Conservation (phyloP, 1,139 yeast species). For the Sugiyamaella japonica region DNA sequence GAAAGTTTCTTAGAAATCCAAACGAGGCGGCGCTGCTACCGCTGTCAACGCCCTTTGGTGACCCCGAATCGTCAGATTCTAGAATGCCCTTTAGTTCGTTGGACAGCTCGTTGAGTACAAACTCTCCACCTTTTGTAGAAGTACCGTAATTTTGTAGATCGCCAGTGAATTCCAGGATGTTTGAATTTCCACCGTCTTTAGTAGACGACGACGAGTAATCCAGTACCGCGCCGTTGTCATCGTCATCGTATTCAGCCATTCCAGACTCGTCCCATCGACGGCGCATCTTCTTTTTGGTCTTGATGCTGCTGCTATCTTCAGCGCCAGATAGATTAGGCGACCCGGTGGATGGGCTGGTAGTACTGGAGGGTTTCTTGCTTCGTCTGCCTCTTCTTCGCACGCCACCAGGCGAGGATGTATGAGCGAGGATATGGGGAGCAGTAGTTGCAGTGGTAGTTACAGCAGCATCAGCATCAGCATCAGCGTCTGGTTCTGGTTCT, state of each 20-base stretch:
- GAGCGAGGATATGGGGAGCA: neutral
- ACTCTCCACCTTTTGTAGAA: conserved; percentile 49
- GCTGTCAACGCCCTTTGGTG: too few species aligned
- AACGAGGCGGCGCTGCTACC: conserved; percentile 41
- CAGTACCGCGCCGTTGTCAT: conserved; percentile 36
- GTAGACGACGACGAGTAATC: conserved; percentile 52
- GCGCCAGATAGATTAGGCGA: conserved; percentile 21
- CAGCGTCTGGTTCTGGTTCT: neutral
- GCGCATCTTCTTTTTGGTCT: conserved; percentile 43
- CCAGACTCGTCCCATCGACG: conserved; percentile 53
- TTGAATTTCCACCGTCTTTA: conserved; percentile 36
- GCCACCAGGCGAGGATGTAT: conserved; percentile 3
- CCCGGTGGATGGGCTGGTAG: conserved; percentile 6
- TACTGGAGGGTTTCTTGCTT: conserved; percentile 22
- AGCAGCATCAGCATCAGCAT: neutral
- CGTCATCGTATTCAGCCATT: conserved; percentile 46
- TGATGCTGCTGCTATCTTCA: conserved; percentile 24
- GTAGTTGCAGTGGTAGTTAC: conserved; percentile 19
- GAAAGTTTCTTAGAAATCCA: conserved; percentile 54
- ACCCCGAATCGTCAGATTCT: conserved; percentile 12
- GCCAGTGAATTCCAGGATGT: conserved; percentile 44
- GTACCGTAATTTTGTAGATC: conserved; percentile 50
- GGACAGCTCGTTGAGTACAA: conserved; percentile 51
- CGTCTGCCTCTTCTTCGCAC: conserved; percentile 26
- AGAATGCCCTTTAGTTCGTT: conserved; percentile 49